phyloP scores from a whole-genome alignment of 441 rosid species.

The Isatis lusitanica region DNA sequence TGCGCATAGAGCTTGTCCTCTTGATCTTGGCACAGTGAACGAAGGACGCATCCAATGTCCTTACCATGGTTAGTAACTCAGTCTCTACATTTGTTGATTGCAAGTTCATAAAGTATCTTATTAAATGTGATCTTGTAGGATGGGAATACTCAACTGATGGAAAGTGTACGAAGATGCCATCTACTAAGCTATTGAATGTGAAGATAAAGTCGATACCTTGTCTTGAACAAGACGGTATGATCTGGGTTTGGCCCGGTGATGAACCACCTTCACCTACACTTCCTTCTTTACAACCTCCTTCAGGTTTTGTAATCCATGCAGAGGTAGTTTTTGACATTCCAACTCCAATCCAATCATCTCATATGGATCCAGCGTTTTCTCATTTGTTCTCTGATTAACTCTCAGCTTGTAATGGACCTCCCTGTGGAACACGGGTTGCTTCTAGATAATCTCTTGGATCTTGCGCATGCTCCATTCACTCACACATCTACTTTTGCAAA shows the following conservation, averaged over 20 bases:
- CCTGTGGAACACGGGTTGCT: slow-evolving; percentile 97
- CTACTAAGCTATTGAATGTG: slow-evolving; percentile 66
- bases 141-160: slow-evolving; percentile 97
- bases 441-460: slow-evolving; percentile 90
- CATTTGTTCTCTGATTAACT: neutral
- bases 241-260: slow-evolving; percentile 94
- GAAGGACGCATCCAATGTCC: slow-evolving; percentile 95
- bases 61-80: slow-evolving; percentile 75
- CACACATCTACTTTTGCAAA: slow-evolving; percentile 96
- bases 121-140: slow-evolving; percentile 45
- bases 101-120: neutral
- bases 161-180: slow-evolving; percentile 90
- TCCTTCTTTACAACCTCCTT: slow-evolving; percentile 84
- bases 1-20: slow-evolving; percentile 98
- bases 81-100: neutral
- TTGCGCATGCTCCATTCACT: slow-evolving; percentile 95
- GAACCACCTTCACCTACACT: slow-evolving; percentile 73
- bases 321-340: slow-evolving; percentile 53
- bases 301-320: slow-evolving; percentile 85
- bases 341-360: neutral
- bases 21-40: slow-evolving; percentile 89
- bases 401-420: slow-evolving; percentile 92
- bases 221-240: slow-evolving; percentile 91
- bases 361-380: slow-evolving; percentile 1
- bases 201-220: slow-evolving; percentile 82